Evolutionary conservation across 176 grass and related monocot genomes (phyloP).

Genomic region (Eragrostis curvula): DNA sequence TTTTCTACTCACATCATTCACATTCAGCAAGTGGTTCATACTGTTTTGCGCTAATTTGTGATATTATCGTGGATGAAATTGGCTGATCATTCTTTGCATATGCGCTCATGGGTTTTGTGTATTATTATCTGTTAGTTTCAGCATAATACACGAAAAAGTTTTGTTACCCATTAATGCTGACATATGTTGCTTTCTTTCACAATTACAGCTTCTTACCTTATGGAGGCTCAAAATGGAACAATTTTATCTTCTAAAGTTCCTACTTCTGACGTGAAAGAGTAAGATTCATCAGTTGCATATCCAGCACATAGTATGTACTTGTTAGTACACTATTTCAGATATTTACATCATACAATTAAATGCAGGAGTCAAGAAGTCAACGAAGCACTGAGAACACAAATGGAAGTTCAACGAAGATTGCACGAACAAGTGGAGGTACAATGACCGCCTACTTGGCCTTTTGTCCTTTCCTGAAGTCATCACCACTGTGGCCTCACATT

Average conservation of each 20-base stretch:
- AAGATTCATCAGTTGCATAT: slow-evolving; percentile 18
- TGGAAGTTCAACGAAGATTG: slow-evolving; percentile 61
- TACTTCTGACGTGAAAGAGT: slow-evolving; percentile 66
- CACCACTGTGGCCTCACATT: background rate
- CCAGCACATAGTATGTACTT: background rate
- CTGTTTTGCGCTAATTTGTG: background rate
- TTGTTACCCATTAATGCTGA: background rate
- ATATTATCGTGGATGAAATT: background rate
- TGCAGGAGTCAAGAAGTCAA: slow-evolving; percentile 60
- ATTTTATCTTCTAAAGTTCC: slow-evolving; percentile 63
- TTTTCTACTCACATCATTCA: no score
- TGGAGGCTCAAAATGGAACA: slow-evolving; percentile 56
- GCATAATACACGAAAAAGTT: background rate
- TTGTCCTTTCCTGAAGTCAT: slow-evolving; percentile 1
- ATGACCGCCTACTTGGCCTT: background rate
- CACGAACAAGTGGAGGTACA: slow-evolving; percentile 63
- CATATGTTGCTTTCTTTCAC: slow-evolving; percentile 26
- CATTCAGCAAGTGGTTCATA: no score
- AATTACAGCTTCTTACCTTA: slow-evolving; percentile 72
- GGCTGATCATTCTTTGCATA: background rate
- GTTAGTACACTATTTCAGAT: background rate
- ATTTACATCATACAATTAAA: background rate
- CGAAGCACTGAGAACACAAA: slow-evolving; percentile 60
- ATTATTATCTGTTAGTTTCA: background rate
- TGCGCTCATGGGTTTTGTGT: slow-evolving; percentile 11